Evolutionary conservation across 2,329 filamentous ascomycete species (phyloP).

Genomic region (Coniella vitis): DNA sequence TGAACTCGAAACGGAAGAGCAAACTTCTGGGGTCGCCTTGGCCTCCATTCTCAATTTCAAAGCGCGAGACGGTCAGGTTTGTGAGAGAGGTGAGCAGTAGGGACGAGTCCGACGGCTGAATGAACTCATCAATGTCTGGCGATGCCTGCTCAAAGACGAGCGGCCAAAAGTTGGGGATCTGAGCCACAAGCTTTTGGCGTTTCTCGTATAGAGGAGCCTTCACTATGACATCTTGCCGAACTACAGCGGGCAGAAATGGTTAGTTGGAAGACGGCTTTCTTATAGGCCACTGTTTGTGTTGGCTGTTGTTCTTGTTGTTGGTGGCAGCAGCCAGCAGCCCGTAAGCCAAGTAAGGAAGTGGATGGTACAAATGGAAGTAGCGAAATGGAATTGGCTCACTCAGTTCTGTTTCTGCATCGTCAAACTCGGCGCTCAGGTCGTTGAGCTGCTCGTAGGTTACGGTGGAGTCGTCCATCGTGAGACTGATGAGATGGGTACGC

Average conservation of each 20-base stretch:
- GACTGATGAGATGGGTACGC: constrained; percentile 13
- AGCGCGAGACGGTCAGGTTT: constrained; percentile 66
- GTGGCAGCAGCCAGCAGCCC: neutral
- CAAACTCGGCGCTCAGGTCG: constrained; percentile 75
- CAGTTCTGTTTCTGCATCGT: constrained; percentile 75
- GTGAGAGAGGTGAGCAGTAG: constrained; percentile 64
- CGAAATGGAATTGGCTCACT: constrained; percentile 46
- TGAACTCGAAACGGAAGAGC: constrained; percentile 70
- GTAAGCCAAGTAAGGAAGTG: neutral
- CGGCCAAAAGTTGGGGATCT: constrained; percentile 90
- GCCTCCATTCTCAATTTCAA: constrained; percentile 61
- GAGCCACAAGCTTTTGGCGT: constrained; percentile 61
- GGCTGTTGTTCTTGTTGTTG: neutral
- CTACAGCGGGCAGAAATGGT: constrained; percentile 34
- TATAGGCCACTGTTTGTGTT: neutral
- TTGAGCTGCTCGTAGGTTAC: constrained; percentile 71
- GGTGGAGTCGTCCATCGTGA: constrained; percentile 30
- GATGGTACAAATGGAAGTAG: neutral
- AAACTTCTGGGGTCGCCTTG: constrained; percentile 75
- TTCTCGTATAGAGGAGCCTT: constrained; percentile 67
- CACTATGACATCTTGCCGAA: constrained; percentile 65
- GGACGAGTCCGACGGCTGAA: constrained; percentile 72
- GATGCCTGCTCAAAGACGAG: constrained; percentile 85
- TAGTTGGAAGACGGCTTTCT: neutral
- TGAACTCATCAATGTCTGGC: constrained; percentile 78